Base-by-base conservation (phyloP, 306 rosid species). In the Quercus gilva region DNA sequence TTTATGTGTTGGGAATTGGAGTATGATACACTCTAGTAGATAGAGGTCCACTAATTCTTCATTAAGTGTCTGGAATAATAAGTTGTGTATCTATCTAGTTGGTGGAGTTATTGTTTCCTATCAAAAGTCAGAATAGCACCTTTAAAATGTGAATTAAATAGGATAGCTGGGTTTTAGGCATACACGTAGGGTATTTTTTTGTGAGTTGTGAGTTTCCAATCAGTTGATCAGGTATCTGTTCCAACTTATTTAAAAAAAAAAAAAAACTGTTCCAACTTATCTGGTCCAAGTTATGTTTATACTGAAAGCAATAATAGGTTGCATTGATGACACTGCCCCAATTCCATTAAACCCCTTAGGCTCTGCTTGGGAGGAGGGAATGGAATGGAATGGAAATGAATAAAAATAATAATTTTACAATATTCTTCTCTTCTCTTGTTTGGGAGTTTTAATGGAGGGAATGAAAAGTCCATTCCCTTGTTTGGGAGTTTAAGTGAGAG, bases 91-190 rank as follows among this genome's bases (percentile, higher is more conserved):
- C 60, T 17, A 15, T 43, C n/a, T 20, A 15, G 79, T 26, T 79
- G 20, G 5, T 26, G 58, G 33, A 68, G 31, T 69, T 23, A 19
- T 21, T 14, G 33, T 53, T 10, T 67, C 18, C 4, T 49, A 35
- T 18, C 61, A 56, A 82, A 64, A 80, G 69, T 71, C 29, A 4
- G 69, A 58, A 20, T 17, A 23, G 49, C 33, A 49, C 74, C 72
- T 33, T 65, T 14, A 7, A 63, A 57, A 37, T 29, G 35, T 7
- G 64, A 15, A 26, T 63, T 59, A 59, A 59, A 49, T 49, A 23
- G 65, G 65, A 59, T 59, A 26, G 65, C 25, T 10, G 65, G 12
- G 31, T n/a, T 53, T 49, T 49, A 49, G 0, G 53, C 17, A 11
- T 68, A 19, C 25, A 67, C 71, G 55, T 65, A 69, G 23, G 64